Evolutionary conservation across 768 basidiomycete genomes (phyloP), one percentile per base, ranked within the genome.

Genomic region (Lentinula guzmanii): DNA sequence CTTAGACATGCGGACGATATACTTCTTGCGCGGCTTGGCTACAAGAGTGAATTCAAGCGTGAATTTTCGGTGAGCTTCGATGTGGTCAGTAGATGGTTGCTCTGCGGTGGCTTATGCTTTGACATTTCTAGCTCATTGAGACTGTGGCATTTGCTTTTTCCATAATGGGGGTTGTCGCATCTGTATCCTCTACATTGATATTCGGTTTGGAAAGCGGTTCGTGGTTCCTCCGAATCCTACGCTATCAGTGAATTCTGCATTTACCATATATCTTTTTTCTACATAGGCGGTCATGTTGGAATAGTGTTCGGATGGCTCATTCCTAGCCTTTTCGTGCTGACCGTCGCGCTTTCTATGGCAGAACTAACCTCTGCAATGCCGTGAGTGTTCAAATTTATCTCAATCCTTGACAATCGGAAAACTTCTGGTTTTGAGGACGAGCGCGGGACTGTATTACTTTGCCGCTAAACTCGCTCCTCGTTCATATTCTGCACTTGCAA

Each of bases 281-380:
- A 21, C 21, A 21, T 21, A 85, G 89, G 89, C 58, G 89, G 89
- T 2, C 88, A 90, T 71, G 86, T 88, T 24, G 89, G 89, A 15
- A 84, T 90, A 80, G 81, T 89, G 18, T 90, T 85, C 75, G 89
- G 88, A 41, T 90, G 88, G 89, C 72, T 89, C 31, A 86, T 89
- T 65, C 89, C 88, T 5, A 79, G 78, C 65, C 72, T 85, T 51
- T 90, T 90, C 63, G 89, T 90, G 31, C 77, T 85, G 74, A 77
- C 80, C 5, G 78, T 90, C 15, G 87, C 89, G 3, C 77, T 85
- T 15, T 86, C 82, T n/a, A 84, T 90, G 78, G 88, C 88, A 3
- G 89, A 90, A 67, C 65, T 90, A 37, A 79, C 85, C 1, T 89
- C 88, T 1, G 80, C 87, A 2, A 90, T 90, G 88, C 88, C 89